Percentiles rank a stretch among this genome's conserved stretches.
These are phyloP conservation scores for Mentha longifolia DNA, from an alignment of 257 asterid genomes.

Conservation along the genomic window DNA sequence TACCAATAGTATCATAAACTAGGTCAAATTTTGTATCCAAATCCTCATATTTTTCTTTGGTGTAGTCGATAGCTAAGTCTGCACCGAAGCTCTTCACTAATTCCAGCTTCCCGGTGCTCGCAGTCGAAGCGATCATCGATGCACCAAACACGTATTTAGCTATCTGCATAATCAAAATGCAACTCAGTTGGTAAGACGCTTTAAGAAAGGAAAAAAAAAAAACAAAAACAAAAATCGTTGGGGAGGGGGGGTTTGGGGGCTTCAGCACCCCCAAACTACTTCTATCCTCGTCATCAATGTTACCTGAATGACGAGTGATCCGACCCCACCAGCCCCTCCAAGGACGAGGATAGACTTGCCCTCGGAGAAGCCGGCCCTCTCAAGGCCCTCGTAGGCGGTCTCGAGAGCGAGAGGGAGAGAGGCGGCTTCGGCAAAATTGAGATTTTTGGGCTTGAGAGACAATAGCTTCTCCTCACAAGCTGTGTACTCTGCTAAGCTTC, in stretches of 20 bases:
- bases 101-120: slow-evolving; percentile 70
- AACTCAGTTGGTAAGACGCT: too few relatives aligned
- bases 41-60: slow-evolving; percentile 73
- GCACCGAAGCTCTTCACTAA: slow-evolving; percentile 71
- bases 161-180: slow-evolving; percentile 42
- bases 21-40: slow-evolving; percentile 73
- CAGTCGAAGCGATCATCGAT: slow-evolving; percentile 74
- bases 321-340: slow-evolving; percentile 98
- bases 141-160: slow-evolving; percentile 94
- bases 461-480: slow-evolving; percentile 80
- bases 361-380: slow-evolving; percentile 57
- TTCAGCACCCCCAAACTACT: too few relatives aligned
- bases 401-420: slow-evolving; percentile 79
- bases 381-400: slow-evolving; percentile 86
- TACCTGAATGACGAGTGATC: slow-evolving; percentile 82
- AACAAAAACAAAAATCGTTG: not conserved
- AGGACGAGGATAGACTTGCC: slow-evolving; percentile 83
- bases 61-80: slow-evolving; percentile 84
- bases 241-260: too few relatives aligned
- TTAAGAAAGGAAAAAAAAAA: too few relatives aligned
- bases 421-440: slow-evolving; percentile 78
- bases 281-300: too few relatives aligned
- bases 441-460: slow-evolving; percentile 74
- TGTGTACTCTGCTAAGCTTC: slow-evolving; percentile 75
- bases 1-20: slow-evolving; percentile 84